Evolutionary conservation across 768 basidiomycete genomes (phyloP).

Genomic region (Collybia sp.): DNA sequence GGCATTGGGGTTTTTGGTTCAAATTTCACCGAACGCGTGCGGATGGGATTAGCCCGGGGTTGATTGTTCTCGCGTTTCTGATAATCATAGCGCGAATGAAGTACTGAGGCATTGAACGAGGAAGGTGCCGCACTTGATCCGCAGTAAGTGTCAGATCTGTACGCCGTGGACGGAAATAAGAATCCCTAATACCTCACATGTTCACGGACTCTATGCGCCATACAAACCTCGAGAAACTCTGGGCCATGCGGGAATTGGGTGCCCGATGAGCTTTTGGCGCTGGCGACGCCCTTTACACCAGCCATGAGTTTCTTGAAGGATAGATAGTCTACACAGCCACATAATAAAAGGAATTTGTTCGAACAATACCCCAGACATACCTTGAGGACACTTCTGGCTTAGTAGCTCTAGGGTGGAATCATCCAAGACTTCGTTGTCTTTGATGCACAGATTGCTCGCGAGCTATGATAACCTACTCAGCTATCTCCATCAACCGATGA

Average conservation of each 20-base stretch:
- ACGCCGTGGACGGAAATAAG: neutral
- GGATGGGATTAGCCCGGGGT: neutral
- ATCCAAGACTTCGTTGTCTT: slow-evolving; percentile 24
- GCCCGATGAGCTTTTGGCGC: slow-evolving; percentile 7
- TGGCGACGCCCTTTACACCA: slow-evolving; percentile 21
- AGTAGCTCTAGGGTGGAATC: slow-evolving; percentile 31
- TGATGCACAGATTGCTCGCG: slow-evolving; percentile 17
- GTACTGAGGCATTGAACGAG: neutral
- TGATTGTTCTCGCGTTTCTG: slow-evolving; percentile 7
- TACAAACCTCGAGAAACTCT: slow-evolving; percentile 33
- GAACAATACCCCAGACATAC: slow-evolving; percentile 16
- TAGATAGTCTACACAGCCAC: slow-evolving; percentile 23
- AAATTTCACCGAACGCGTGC: too few relatives aligned
- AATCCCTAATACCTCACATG: slow-evolving; percentile 6
- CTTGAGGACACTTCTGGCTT: slow-evolving; percentile 34
- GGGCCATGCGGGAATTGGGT: slow-evolving; percentile 28
- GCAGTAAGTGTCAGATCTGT: neutral
- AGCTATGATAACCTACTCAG: slow-evolving; percentile 17
- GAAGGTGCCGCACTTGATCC: neutral
- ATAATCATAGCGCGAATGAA: slow-evolving; percentile 14
- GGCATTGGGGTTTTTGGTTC: neutral
- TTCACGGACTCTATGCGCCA: slow-evolving; percentile 18
- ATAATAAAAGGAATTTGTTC: neutral
- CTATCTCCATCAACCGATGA: neutral
- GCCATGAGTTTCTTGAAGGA: slow-evolving; percentile 32